A percentile compares a stretch with the other conserved stretches of the same genome.
Evolutionary conservation across 768 basidiomycete species (phyloP).

Genomic region (Suillus occidentalis): DNA sequence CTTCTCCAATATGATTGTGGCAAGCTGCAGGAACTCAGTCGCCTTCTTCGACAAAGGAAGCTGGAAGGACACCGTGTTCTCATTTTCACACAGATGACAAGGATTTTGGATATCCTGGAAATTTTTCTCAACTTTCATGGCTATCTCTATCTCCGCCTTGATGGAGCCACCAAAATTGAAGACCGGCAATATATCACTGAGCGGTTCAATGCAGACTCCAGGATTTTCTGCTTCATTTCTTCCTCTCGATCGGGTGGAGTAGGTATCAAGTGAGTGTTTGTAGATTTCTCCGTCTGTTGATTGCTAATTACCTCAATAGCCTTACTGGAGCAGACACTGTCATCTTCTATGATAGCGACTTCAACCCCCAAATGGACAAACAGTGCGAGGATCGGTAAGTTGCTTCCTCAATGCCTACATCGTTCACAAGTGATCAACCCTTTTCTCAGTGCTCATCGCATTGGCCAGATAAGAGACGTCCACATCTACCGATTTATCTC

Average conservation of each 20-base stretch:
- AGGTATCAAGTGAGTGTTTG: constrained; percentile 81
- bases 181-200: constrained; percentile 91
- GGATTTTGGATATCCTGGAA: constrained; percentile 90
- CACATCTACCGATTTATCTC: constrained; percentile 96
- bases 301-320: constrained; percentile 38
- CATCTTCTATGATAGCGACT: constrained; percentile 96
- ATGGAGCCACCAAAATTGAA: constrained; percentile 94
- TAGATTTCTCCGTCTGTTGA: constrained; percentile 19
- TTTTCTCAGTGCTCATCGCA: constrained; percentile 82
- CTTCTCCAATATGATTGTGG: constrained; percentile 95
- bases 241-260: constrained; percentile 81
- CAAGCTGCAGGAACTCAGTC: constrained; percentile 85
- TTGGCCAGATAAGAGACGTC: constrained; percentile 94
- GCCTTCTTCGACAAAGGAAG: constrained; percentile 79
- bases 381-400: constrained; percentile 90
- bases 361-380: constrained; percentile 96
- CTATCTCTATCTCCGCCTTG: constrained; percentile 89
- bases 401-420: background rate
- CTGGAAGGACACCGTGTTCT: constrained; percentile 86
- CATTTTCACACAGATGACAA: constrained; percentile 98
- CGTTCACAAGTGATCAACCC: background rate
- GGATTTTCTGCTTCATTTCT: constrained; percentile 88
- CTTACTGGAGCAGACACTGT: constrained; percentile 91
- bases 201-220: constrained; percentile 75
- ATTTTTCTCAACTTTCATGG: constrained; percentile 92